A percentile compares a stretch with the other conserved stretches of the same genome.
phyloP scores from a whole-genome alignment of 768 basidiomycete genomes.

The Russula earlei region DNA sequence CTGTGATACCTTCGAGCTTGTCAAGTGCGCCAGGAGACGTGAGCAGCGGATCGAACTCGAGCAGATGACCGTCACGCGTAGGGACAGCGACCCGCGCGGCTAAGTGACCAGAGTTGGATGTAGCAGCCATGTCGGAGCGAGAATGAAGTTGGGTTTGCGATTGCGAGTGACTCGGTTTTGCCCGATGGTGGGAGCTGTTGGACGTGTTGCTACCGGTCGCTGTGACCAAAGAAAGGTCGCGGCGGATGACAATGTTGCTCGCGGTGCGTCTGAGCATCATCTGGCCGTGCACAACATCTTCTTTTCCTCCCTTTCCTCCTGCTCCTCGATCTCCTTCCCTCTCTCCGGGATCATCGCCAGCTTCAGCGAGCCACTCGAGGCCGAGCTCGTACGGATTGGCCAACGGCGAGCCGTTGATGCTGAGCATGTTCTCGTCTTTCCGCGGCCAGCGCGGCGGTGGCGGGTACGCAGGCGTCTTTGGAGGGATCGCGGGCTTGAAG shows the following conservation, averaged over 20 bases:
- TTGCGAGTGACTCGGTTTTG: conserved; percentile 34
- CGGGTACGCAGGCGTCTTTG: conserved; percentile 47
- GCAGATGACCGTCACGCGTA: conserved; percentile 68
- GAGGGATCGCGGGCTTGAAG: conserved; percentile 63
- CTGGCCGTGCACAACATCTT: not conserved
- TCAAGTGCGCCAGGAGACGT: conserved; percentile 66
- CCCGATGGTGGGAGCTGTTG: conserved; percentile 22
- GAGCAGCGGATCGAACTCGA: conserved; percentile 77
- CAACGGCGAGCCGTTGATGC: conserved; percentile 74
- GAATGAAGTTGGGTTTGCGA: conserved; percentile 19
- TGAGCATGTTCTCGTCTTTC: conserved; percentile 69
- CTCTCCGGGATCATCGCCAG: too few species aligned
- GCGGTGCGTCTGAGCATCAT: conserved; percentile 30
- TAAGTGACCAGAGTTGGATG: conserved; percentile 26
- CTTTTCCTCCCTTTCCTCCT: not conserved
- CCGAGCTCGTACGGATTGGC: conserved; percentile 69
- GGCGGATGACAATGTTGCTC: conserved; percentile 53
- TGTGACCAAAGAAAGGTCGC: conserved; percentile 39
- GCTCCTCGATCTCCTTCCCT: not conserved
- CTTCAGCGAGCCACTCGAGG: conserved; percentile 42
- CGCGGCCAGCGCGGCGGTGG: conserved; percentile 60
- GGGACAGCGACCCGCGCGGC: conserved; percentile 67
- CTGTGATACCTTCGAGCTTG: conserved; percentile 66
- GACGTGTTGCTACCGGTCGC: conserved; percentile 22
- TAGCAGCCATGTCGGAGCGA: conserved; percentile 16